Evolutionary conservation across 805 yeast genomes (phyloP).

Genomic region (Diddensiella santjacobensis): DNA sequence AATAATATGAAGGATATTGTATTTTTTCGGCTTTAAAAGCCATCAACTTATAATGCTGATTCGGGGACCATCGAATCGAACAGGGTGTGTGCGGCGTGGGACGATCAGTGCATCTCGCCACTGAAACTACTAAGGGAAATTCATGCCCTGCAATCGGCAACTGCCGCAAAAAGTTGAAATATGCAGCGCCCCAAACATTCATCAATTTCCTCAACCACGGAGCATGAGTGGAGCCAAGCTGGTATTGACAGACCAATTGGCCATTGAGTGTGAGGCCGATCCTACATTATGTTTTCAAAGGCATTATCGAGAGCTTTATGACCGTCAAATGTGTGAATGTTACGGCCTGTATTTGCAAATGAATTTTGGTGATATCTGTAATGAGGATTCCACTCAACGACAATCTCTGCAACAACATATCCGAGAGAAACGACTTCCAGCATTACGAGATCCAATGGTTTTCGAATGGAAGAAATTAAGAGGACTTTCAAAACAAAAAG

Average conservation of each 20-base stretch:
- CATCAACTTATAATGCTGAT: no score
- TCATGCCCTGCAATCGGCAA: no score
- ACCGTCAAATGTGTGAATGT: slow-evolving; percentile 1
- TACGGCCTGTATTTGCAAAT: slow-evolving; percentile 1
- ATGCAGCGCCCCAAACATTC: no score
- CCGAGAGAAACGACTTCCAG: not conserved
- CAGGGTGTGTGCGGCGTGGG: not conserved
- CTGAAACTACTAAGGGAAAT: no score
- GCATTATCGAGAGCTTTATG: slow-evolving; percentile 1
- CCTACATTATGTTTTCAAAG: not conserved
- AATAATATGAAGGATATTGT: no score
- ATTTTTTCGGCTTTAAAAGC: no score
- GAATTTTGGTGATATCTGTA: slow-evolving; percentile 1
- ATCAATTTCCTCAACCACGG: not conserved
- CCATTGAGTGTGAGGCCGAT: not conserved
- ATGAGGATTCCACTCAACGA: not conserved
- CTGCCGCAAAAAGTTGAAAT: no score
- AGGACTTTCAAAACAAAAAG: not conserved
- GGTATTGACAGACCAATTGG: not conserved
- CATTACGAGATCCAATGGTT: not conserved
- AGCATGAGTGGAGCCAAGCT: not conserved
- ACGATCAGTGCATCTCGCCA: not conserved
- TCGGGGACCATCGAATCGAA: no score
- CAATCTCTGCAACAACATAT: not conserved
- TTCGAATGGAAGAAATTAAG: not conserved